A percentile compares a stretch with the other conserved stretches of the same genome.
Conservation (phyloP, 2,329 filamentous ascomycete genomes). For the Colletotrichum paranaense region DNA sequence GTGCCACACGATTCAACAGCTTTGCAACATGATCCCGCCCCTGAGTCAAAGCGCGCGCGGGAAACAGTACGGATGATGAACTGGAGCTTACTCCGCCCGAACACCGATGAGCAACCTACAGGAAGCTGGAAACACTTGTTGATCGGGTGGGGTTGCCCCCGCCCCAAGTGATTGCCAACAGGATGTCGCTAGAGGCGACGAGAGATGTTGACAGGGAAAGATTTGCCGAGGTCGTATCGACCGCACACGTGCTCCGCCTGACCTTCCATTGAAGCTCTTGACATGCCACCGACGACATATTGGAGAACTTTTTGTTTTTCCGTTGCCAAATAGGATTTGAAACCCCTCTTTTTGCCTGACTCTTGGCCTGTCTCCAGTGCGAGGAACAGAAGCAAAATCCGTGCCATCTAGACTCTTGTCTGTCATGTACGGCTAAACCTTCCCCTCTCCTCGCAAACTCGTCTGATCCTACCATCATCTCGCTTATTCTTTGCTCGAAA, state of each 20-base stretch:
- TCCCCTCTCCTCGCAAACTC: not conserved
- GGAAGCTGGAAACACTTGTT: slow-evolving; percentile 17
- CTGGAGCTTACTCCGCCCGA: not conserved
- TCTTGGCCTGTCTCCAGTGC: slow-evolving; percentile 16
- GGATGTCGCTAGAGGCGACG: slow-evolving; percentile 12
- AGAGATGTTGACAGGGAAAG: slow-evolving; percentile 4
- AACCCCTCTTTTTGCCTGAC: slow-evolving; percentile 12
- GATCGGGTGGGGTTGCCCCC: slow-evolving; percentile 12
- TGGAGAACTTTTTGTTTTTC: not conserved
- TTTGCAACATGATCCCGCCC: slow-evolving; percentile 8
- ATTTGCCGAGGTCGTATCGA: slow-evolving; percentile 23
- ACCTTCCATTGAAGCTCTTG: slow-evolving; percentile 21
- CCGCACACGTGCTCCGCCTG: slow-evolving; percentile 22
- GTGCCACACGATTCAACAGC: not conserved
- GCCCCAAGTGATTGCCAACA: not conserved
- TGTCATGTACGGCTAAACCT: slow-evolving; percentile 21
- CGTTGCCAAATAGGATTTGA: not conserved
- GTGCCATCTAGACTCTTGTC: slow-evolving; percentile 4
- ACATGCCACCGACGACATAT: not conserved
- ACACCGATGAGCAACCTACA: slow-evolving; percentile 7
- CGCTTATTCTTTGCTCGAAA: slow-evolving; percentile 30
- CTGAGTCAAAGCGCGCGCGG: slow-evolving; percentile 22
- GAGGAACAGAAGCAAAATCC: slow-evolving; percentile 14
- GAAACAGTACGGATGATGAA: slow-evolving; percentile 1
- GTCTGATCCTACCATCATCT: slow-evolving; percentile 17